Percentiles rank a stretch among this genome's conserved stretches.
These are phyloP conservation scores for Claviceps humidiphila DNA, from an alignment of 2,329 filamentous ascomycete genomes.

Conservation along the genomic window DNA sequence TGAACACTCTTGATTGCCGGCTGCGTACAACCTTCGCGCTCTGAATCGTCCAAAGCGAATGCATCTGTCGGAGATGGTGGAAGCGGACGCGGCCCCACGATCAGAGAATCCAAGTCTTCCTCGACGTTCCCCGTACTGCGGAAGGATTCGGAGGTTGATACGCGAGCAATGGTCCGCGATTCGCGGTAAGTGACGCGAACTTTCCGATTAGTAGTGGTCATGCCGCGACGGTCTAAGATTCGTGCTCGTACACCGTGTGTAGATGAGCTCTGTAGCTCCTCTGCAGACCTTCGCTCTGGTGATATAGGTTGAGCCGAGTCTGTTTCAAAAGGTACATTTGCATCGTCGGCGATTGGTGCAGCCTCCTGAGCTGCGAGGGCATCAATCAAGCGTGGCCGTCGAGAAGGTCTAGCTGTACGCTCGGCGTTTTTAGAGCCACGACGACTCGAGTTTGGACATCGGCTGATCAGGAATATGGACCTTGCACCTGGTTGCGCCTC, in stretches of 20 bases:
- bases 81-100: constrained; percentile 11
- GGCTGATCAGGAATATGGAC: neutral
- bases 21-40: constrained; percentile 28
- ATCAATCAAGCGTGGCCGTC: constrained; percentile 9
- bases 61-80: constrained; percentile 13
- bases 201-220: constrained; percentile 16
- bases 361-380: constrained; percentile 8
- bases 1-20: constrained; percentile 49
- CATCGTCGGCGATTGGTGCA: neutral
- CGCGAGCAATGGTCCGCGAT: constrained; percentile 16
- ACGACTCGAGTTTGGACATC: neutral
- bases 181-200: constrained; percentile 24
- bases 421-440: neutral
- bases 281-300: neutral
- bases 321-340: neutral
- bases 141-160: constrained; percentile 14
- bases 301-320: neutral
- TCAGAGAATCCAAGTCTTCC: constrained; percentile 10
- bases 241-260: constrained; percentile 10
- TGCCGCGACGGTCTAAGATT: constrained; percentile 13
- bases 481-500: neutral
- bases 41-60: constrained; percentile 17
- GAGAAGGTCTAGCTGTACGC: neutral
- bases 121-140: constrained; percentile 6
- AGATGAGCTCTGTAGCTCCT: neutral